Conservation (phyloP, 2,329 filamentous ascomycete genomes). For the Setomelanomma holmii region DNA sequence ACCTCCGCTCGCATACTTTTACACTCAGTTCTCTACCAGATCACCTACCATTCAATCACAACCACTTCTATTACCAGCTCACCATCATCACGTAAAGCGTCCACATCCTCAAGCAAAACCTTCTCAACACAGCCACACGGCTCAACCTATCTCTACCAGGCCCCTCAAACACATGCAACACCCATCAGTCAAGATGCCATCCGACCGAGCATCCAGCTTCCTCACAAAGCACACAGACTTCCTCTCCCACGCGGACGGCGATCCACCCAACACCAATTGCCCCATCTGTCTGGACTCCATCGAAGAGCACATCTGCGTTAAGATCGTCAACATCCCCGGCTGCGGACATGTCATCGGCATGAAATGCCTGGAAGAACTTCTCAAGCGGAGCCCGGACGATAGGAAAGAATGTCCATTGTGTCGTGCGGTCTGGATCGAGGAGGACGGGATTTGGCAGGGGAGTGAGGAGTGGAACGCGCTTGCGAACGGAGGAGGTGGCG, state of each 20-base stretch:
- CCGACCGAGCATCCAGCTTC: background rate
- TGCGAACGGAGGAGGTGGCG: background rate
- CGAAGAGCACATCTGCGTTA: slow-evolving; percentile 11
- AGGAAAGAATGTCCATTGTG: slow-evolving; percentile 27
- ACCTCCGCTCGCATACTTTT: no score
- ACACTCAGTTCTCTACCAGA: no score
- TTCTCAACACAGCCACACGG: no score
- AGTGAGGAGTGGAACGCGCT: background rate
- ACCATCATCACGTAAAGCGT: no score
- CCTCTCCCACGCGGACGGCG: background rate
- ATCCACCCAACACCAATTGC: slow-evolving; percentile 9
- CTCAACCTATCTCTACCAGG: no score
- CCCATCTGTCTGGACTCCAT: slow-evolving; percentile 18
- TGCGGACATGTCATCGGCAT: slow-evolving; percentile 27
- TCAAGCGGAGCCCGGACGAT: slow-evolving; percentile 5
- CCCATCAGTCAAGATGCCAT: no score
- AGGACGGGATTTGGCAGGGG: background rate
- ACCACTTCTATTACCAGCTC: no score
- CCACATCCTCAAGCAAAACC: no score
- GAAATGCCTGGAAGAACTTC: slow-evolving; percentile 16
- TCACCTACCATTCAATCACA: no score
- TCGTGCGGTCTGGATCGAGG: slow-evolving; percentile 17
- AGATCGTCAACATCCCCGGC: slow-evolving; percentile 12
- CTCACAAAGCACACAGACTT: slow-evolving; percentile 7
- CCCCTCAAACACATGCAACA: no score